Percentiles rank a stretch among this genome's conserved stretches.
Conservation (phyloP, 768 basidiomycete genomes). For the Leccinellum albellum region DNA sequence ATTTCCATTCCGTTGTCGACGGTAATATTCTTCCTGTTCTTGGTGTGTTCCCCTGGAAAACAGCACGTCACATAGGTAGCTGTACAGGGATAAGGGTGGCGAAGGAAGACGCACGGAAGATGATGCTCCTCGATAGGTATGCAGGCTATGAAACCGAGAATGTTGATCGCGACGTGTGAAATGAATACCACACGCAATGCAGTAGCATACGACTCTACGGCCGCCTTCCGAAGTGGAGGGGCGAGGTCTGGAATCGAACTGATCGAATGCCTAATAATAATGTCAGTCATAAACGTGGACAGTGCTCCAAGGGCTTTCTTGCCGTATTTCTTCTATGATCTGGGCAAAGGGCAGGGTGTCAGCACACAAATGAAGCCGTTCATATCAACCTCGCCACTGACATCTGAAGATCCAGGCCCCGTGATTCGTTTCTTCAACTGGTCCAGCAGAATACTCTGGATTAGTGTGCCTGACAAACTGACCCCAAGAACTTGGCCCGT, state of each 20-base stretch:
- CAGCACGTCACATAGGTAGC: conserved; percentile 12
- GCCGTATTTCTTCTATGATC: conserved; percentile 75
- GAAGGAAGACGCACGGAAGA: conserved; percentile 39
- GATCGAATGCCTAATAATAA: conserved; percentile 60
- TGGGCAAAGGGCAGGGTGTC: conserved; percentile 33
- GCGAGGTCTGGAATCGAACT: conserved; percentile 64
- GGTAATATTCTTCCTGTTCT: conserved; percentile 58
- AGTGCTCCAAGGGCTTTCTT: conserved; percentile 16
- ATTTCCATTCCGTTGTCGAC: conserved; percentile 33
- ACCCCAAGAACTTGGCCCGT: conserved; percentile 96
- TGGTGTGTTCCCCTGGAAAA: conserved; percentile 53
- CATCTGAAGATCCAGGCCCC: conserved; percentile 70
- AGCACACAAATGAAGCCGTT: conserved; percentile 15
- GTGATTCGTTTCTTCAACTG: conserved; percentile 72
- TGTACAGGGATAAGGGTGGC: conserved; percentile 10
- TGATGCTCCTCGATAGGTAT: conserved; percentile 74
- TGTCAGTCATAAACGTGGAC: conserved; percentile 14
- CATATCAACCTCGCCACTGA: conserved; percentile 39
- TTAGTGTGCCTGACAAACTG: conserved; percentile 76
- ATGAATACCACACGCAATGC: conserved; percentile 82
- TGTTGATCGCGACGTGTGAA: conserved; percentile 64
- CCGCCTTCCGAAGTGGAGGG: conserved; percentile 52
- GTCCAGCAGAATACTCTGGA: conserved; percentile 73
- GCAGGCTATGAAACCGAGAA: conserved; percentile 64
- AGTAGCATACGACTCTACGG: conserved; percentile 73